Evolutionary conservation across 176 grass and related monocot genomes (phyloP), one percentile per base, ranked within the genome.

Genomic region (Avena atlantica): DNA sequence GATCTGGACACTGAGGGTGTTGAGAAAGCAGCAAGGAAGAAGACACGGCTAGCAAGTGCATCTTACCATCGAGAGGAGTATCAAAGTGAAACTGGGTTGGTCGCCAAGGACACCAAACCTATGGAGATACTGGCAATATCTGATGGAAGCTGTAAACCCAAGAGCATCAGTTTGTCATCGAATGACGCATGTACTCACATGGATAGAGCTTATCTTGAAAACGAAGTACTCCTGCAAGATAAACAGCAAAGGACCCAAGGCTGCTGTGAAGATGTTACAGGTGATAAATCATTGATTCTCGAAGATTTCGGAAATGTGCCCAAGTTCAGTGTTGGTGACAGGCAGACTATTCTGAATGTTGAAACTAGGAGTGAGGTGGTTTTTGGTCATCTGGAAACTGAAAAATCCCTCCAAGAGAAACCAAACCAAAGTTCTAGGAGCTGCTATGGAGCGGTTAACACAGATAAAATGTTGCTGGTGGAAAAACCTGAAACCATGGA

Each of bases 1-100:
- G 55, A 88, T 65, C 36, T 66, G 4, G 81, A 79, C 48, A 75
- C 15, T 62, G 75, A 61, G 49, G 70, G 84, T 59, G 70, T 75
- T 60, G 57, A 84, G 75, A 87, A 49, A 90, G 72, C 78, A 77
- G 21, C 64, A 56, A 31, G 8, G 34, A 93, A 90, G 77, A 90
- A 87, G 72, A 90, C 14, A 5, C 74, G 67, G 78, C 63, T 87
- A 70, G 70, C 57, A 63, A 57, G 48, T 31, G 63, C 85, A 44
- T 81, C 81, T 64, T 79, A 88, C 81, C 52, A 50, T 78, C 70
- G 29, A 78, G 85, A 80, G 70, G 86, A 92, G 53, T 52, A 67
- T 83, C 16, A 8, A 47, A 70, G 66, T 76, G 79, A 70, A 47
- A 45, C 44, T 63, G 62, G 72, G 72, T 83, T 83, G 71, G 56